Evolutionary conservation across 495 filamentous ascomycete species (phyloP).

Genomic region (Neurospora sp.): DNA sequence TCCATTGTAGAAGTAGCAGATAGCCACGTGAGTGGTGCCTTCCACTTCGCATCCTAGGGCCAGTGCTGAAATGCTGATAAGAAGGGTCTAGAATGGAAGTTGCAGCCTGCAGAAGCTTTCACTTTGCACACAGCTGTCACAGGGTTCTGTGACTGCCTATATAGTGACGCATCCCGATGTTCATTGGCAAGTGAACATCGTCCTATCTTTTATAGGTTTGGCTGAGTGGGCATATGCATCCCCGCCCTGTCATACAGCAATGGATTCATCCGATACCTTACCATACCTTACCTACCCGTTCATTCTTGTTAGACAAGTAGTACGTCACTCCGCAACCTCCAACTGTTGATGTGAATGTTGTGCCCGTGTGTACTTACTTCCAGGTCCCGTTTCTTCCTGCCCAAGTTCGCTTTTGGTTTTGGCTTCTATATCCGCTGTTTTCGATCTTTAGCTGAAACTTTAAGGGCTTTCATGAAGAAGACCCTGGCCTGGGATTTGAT

Average conservation of each 20-base stretch:
- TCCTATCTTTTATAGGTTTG: no score
- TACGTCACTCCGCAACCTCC: not conserved
- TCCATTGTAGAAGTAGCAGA: not conserved
- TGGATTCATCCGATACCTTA: not conserved
- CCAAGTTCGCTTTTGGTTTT: not conserved
- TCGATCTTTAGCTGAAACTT: not conserved
- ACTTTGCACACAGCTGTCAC: not conserved
- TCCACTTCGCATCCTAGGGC: not conserved
- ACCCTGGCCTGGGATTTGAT: not conserved
- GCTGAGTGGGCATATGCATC: no score
- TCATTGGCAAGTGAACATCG: no score
- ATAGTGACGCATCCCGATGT: no score
- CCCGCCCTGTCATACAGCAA: no score
- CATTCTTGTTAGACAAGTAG: not conserved
- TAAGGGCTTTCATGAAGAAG: not conserved
- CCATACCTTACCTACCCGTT: not conserved
- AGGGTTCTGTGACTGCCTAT: no score
- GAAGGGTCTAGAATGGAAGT: not conserved
- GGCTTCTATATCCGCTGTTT: not conserved
- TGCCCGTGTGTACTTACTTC: not conserved
- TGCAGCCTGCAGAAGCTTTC: not conserved
- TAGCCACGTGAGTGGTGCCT: not conserved
- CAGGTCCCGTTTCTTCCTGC: not conserved
- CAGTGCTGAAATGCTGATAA: not conserved
- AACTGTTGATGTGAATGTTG: not conserved